Base-by-base conservation (phyloP, 192 early-diverging fungal species). In the Borealophlyctis nickersoniae region DNA sequence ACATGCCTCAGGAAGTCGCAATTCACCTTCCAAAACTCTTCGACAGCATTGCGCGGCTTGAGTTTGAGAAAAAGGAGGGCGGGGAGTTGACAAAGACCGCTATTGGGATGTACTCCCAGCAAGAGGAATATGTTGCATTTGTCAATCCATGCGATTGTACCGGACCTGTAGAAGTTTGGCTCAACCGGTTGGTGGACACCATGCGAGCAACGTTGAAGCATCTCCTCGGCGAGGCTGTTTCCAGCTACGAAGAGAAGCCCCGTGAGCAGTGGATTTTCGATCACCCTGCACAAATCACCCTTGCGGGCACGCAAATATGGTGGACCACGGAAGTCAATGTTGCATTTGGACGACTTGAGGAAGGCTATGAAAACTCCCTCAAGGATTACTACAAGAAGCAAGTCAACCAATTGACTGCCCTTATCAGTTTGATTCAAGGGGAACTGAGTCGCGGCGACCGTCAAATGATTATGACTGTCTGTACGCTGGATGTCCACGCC, bases 371-470 rank as follows among this genome's bases (percentile, higher is more conserved):
- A 68, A 87, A 87, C 68, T 68, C 81, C 2, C 62, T 87, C 56
- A 87, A 87, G 59, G 85, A 87, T 56, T 87, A 87, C 74, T 86
- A 84, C 76, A 87, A 86, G 63, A 87, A 87, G 69, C 85, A 87
- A 63, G 80, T 82, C 57, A 84, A 84, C 54, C 85, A 87, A 67
- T 65, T 87, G 5, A 85, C 83, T 14, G 78, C 83, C 3, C 70
- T 87, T 9, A 87, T 87, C 58, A 69, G 62, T 13, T 63, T 87
- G 36, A 86, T 86, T 77, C 85, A 86, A 64, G 85, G 85, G 5
- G 81, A 85, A 22, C 61, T 86, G 51, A 73, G 67, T 0, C 75
- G 60, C 51, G 57, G 66, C 3, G 57, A 82, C 54, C 82, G 85
- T 63, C 82, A 82, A 70, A 86, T 86, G 85, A 86, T 86, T 57